phyloP scores from a whole-genome alignment of 108 stramenopile genomes.

The Tribonema minus region DNA sequence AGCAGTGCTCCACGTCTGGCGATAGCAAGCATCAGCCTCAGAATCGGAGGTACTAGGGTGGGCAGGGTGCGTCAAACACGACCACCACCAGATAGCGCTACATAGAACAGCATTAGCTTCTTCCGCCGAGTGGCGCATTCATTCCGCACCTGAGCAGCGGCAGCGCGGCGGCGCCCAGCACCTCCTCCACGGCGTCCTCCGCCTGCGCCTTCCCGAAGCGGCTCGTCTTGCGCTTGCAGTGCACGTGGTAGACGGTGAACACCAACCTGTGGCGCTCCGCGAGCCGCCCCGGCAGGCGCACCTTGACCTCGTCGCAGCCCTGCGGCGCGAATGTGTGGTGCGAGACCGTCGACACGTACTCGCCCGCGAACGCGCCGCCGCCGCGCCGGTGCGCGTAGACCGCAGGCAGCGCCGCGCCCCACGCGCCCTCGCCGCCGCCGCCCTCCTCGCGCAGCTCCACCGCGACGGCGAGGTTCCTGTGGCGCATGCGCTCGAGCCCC shows the following conservation, averaged over 20 bases:
- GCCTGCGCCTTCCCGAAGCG: no score
- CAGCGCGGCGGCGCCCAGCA: no score
- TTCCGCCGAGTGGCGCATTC: no score
- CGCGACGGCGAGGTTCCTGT: slow-evolving; percentile 21
- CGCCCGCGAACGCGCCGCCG: neutral
- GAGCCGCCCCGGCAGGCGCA: slow-evolving; percentile 38
- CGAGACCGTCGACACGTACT: slow-evolving; percentile 20
- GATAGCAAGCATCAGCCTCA: no score
- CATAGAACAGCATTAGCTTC: no score
- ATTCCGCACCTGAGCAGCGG: no score
- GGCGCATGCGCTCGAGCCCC: slow-evolving; percentile 17
- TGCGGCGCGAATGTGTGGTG: slow-evolving; percentile 42
- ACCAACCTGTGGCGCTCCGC: slow-evolving; percentile 32
- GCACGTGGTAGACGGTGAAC: slow-evolving; percentile 49
- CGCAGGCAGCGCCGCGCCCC: slow-evolving; percentile 6
- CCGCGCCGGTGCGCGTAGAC: slow-evolving; percentile 25
- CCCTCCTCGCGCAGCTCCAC: slow-evolving; percentile 19
- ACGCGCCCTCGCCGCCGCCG: slow-evolving; percentile 2
- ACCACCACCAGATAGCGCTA: no score
- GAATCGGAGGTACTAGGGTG: no score
- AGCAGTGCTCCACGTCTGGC: no score
- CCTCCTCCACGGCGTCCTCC: no score
- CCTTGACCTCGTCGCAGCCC: slow-evolving; percentile 47
- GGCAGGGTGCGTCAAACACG: no score
- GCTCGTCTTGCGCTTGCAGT: slow-evolving; percentile 39